Conservation (phyloP, 1,284 basidiomycete species). For the Melampsora abietis-canadensis region DNA sequence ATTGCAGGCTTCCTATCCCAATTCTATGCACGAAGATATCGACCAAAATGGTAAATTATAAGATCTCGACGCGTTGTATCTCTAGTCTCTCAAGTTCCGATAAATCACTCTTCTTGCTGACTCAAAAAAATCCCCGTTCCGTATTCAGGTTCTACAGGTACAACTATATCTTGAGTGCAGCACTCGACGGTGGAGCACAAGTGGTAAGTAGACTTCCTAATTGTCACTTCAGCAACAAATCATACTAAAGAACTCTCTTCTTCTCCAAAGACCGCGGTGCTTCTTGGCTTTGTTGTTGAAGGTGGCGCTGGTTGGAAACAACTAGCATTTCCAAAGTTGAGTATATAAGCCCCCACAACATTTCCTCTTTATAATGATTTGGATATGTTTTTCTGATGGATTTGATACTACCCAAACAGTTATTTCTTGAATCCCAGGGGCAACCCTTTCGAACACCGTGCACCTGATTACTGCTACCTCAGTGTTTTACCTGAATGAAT, state of each 20-base stretch:
- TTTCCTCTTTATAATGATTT: not conserved
- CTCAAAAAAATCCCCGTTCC: no score
- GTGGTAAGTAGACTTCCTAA: conserved; percentile 14
- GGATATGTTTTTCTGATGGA: not conserved
- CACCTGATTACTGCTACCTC: conserved; percentile 34
- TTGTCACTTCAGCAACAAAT: not conserved
- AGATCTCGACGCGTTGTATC: not conserved
- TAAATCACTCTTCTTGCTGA: no score
- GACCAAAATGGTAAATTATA: conserved; percentile 27
- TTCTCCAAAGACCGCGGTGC: conserved; percentile 14
- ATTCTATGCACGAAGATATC: conserved; percentile 38
- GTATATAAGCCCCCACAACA: not conserved
- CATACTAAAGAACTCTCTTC: not conserved
- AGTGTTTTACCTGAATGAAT: conserved; percentile 12
- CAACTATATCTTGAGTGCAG: conserved; percentile 40
- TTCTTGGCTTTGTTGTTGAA: conserved; percentile 37
- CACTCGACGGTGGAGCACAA: conserved; percentile 40
- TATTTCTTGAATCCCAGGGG: conserved; percentile 25
- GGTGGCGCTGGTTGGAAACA: conserved; percentile 41
- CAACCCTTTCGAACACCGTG: conserved; percentile 8
- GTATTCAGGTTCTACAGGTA: conserved; percentile 26
- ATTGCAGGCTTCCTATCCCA: conserved; percentile 31
- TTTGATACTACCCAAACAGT: not conserved
- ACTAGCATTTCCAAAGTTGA: conserved; percentile 33
- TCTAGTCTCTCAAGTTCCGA: not conserved